phyloP scores from a whole-genome alignment of 2,329 filamentous ascomycete species.

The Colletotrichum musicola region DNA sequence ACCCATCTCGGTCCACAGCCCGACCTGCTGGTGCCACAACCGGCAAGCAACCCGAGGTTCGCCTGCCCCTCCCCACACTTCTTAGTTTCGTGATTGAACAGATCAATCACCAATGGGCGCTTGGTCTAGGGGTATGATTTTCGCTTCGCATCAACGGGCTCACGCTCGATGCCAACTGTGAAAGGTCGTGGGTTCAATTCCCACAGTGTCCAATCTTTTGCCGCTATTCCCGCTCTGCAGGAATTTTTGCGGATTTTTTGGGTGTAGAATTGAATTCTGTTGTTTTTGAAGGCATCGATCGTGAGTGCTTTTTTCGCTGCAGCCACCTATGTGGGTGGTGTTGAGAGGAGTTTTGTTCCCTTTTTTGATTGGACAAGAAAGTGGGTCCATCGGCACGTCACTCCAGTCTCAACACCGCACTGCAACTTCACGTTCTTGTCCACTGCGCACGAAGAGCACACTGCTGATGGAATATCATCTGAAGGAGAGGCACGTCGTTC shows the following conservation, averaged over 20 bases:
- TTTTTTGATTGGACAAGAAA: neutral
- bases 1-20: conserved; percentile 8
- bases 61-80: no score
- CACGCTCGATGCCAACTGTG: neutral
- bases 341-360: neutral
- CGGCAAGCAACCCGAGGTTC: no score
- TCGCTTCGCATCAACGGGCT: conserved; percentile 24
- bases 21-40: neutral
- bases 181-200: conserved; percentile 38
- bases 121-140: conserved; percentile 39
- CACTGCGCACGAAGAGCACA: no score
- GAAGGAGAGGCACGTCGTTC: no score
- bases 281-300: neutral
- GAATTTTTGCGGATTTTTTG: neutral
- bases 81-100: accelerated
- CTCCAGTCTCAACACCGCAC: neutral
- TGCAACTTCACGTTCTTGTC: neutral
- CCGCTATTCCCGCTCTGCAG: neutral
- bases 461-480: no score
- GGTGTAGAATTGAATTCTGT: neutral
- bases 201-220: conserved; percentile 32
- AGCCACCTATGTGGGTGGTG: neutral
- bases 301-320: neutral
- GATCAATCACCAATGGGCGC: accelerated
- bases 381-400: neutral